phyloP scores from a whole-genome alignment of 1,139 yeast genomes.

The Zygosaccharomyces sapae region DNA sequence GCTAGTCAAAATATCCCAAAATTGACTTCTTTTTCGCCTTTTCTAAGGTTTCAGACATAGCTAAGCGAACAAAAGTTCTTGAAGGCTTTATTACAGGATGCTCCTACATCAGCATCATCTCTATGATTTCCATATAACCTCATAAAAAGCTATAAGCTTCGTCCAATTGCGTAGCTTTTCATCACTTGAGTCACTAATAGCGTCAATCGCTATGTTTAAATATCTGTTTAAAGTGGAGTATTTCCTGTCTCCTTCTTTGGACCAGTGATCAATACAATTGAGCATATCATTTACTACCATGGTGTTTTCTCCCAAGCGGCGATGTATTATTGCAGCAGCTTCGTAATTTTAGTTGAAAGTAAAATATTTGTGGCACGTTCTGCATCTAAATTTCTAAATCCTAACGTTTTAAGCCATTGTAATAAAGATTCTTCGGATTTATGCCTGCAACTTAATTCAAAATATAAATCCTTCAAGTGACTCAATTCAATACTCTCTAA shows the following conservation, averaged over 20 bases:
- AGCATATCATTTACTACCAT: constrained; percentile 20
- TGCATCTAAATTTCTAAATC: constrained; percentile 15
- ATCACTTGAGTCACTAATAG: constrained; percentile 14
- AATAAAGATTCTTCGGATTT: constrained; percentile 12
- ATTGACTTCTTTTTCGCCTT: constrained; percentile 8
- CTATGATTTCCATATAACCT: constrained; percentile 14
- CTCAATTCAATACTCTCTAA: constrained; percentile 4
- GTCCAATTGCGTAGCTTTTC: constrained; percentile 25
- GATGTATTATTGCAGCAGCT: constrained; percentile 21
- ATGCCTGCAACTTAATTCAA: constrained; percentile 20
- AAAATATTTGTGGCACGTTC: constrained; percentile 14
- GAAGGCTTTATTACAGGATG: constrained; percentile 20
- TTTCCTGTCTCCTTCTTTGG: constrained; percentile 8
- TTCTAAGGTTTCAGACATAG: constrained; percentile 16
- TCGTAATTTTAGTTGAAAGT: constrained; percentile 14
- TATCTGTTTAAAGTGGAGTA: constrained; percentile 10
- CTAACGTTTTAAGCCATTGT: constrained; percentile 19
- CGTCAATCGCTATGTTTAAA: constrained; percentile 17
- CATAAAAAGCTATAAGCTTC: constrained; percentile 22
- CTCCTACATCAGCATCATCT: constrained; percentile 3
- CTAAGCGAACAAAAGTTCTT: constrained; percentile 25
- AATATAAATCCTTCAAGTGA: constrained; percentile 16
- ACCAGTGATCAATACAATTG: constrained; percentile 18
- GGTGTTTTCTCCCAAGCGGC: constrained; percentile 16
- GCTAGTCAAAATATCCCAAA: constrained; percentile 25